phyloP scores from a whole-genome alignment of 352 stramenopile genomes.

The Pythium scleroteichum region DNA sequence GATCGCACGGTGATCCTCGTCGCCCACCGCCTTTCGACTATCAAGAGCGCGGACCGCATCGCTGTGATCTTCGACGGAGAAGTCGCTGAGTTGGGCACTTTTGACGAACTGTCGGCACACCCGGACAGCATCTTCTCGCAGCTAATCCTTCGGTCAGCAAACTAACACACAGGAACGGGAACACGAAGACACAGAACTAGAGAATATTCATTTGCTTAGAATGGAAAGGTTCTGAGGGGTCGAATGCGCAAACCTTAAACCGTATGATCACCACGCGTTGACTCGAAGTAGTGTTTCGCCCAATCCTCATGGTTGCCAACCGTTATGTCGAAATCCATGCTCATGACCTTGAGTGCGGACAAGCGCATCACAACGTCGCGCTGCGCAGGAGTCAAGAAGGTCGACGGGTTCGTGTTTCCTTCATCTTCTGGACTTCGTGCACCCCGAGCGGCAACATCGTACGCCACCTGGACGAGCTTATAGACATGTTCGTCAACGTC shows the following conservation, averaged over 20 bases:
- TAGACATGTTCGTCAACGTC: slow-evolving; percentile 64
- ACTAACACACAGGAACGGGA: too few species aligned
- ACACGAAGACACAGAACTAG: too few species aligned
- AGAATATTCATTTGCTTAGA: too few species aligned
- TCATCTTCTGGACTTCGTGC: slow-evolving; percentile 8
- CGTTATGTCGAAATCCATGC: slow-evolving; percentile 8
- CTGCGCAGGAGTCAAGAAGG: slow-evolving; percentile 38
- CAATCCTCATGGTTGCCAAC: neutral
- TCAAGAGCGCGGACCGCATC: slow-evolving; percentile 91
- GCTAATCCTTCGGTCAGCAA: slow-evolving; percentile 25
- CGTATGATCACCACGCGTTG: too few species aligned
- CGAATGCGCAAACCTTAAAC: too few species aligned
- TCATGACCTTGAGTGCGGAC: slow-evolving; percentile 42
- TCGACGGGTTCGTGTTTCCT: neutral
- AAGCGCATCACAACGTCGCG: slow-evolving; percentile 45
- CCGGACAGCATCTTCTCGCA: slow-evolving; percentile 73
- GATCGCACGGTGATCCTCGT: slow-evolving; percentile 96
- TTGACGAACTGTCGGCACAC: slow-evolving; percentile 56
- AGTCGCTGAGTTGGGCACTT: slow-evolving; percentile 86
- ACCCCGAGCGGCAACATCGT: slow-evolving; percentile 24
- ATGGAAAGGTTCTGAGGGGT: too few species aligned
- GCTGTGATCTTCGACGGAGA: slow-evolving; percentile 87
- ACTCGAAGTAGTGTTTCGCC: too few species aligned
- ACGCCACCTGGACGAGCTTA: slow-evolving; percentile 64
- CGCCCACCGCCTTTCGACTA: slow-evolving; percentile 95